Evolutionary conservation across 208 protist species (phyloP), one percentile per base, ranked within the genome.

Genomic region (Plasmodiophora brassicae): DNA sequence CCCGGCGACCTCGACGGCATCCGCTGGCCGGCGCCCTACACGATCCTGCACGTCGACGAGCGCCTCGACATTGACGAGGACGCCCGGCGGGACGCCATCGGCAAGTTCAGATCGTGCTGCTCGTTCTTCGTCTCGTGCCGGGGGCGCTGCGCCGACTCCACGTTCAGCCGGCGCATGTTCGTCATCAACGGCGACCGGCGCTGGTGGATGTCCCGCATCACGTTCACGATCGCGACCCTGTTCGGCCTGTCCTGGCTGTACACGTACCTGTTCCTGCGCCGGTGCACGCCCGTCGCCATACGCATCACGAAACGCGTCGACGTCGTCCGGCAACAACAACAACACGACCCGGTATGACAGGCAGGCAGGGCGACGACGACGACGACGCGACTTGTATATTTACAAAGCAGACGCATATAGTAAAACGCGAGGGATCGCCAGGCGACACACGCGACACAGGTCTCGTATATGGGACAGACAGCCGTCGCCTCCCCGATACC

Each of bases 31-130:
- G 5, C 65, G 20, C 65, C 65, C 14, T 78, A 44, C n/a, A 78
- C 65, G n/a, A 78, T 78, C 20, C 65, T 78, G 20, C 65, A 78
- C 41, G 41, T 78, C n/a, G n/a, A 78, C 65, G 65, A 78, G n/a
- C 65, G 41, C 32, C 65, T 78, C 32, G 32, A 44, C 5, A 32
- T 78, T 38, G n/a, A 32, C n/a, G 65, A 78, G 32, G 65, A 78
- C n/a, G n/a, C 41, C 41, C 5, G 32, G 14, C 10, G 41, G 41
- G 65, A 78, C 41, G 65, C 65, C 5, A 32, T 78, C n/a, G 5
- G n/a, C 41, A 8, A 36, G 20, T 78, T 78, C 65, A 5, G n/a
- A 5, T 78, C 65, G 32, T 8, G 65, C 14, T 5, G 41, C 65
- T 38, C 14, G 5, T 78, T n/a, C n/a, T 28, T 57, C 25, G 25